Evolutionary conservation across 345 rosid genomes (phyloP).

Genomic region (Melaleuca alternifolia): DNA sequence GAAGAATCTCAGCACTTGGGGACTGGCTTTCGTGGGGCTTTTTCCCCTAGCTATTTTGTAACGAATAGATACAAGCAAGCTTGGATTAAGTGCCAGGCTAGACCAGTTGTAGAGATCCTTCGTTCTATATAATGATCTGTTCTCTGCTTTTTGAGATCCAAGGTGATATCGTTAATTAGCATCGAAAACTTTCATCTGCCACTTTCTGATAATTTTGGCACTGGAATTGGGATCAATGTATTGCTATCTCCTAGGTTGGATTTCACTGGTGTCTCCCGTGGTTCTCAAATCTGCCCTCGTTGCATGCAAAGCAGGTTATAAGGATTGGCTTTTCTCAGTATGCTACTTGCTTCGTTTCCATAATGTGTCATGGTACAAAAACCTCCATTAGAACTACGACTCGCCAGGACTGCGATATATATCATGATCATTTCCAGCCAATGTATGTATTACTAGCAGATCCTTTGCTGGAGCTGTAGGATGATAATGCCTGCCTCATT

Average conservation of each 20-base stretch:
- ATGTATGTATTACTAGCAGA: not conserved
- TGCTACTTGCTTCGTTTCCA: not conserved
- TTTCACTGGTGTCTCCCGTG: not conserved
- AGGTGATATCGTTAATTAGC: not conserved
- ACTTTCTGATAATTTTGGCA: not conserved
- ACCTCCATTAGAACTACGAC: not conserved
- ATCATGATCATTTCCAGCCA: not conserved
- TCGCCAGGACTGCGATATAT: not conserved
- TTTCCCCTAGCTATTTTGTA: not conserved
- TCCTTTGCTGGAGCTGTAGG: not conserved
- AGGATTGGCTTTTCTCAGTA: not conserved
- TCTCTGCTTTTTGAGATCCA: slow-evolving; percentile 6
- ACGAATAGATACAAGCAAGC: not conserved
- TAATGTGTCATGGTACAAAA: not conserved
- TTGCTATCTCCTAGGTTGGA: not conserved
- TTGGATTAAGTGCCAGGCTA: not conserved
- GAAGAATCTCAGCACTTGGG: not conserved
- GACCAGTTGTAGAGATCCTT: not conserved
- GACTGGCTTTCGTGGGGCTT: not conserved
- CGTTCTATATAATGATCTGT: not conserved
- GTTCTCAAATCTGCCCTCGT: not conserved
- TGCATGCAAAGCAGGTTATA: not conserved
- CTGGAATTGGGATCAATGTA: not conserved
- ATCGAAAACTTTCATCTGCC: not conserved
- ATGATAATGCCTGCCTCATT: not conserved